Base-by-base conservation (phyloP, 352 stramenopile species). In the Pythium guiyangense region DNA sequence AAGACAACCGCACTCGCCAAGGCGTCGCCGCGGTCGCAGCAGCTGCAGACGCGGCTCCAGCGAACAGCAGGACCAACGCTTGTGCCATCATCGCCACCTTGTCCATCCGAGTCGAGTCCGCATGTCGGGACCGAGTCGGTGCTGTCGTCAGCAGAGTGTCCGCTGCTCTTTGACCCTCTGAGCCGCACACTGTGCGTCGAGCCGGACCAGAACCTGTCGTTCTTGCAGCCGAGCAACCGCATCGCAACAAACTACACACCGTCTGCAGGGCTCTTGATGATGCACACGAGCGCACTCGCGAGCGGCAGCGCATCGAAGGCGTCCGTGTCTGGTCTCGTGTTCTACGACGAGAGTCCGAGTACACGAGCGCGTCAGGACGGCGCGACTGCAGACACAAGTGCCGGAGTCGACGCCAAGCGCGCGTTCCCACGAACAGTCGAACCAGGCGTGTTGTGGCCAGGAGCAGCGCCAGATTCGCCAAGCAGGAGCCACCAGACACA, bases 111-210 rank as follows among this genome's bases (percentile, higher is more conserved):
- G 12, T 43, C 37, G 37, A 43, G 37, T 43, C 12, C 37, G 12
- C 17, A 43, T 17, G 37, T n/a, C 12, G 17, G 17, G 9, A 43
- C 37, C 12, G 29, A 34, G 29, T 34, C 29, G 29, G 5, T 34
- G 29, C 29, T 34, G 29, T 34, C 29, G 5, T 34, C 29, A 34
- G 29, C 29, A 34, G 29, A 34, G 29, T 34, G 9, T 9, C 35
- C 44, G 20, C 15, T 52, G 37, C 61, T 93, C n/a, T 88, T 91
- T 48, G 84, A 93, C 56, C 40, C 60, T 0, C 67, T 91, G 2
- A 79, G 71, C 34, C 79, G 79, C 17, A 93, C 84, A 1, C 66
- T 86, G 10, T 90, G 79, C 46, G 81, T 91, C 4, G 84, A 93
- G 48, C 77, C 76, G 31, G 79, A 88, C 52, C 64, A 82, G 22